These are phyloP conservation scores for Fraxinus ornus DNA, from an alignment of 305 asterid species.

Conservation along the genomic window DNA sequence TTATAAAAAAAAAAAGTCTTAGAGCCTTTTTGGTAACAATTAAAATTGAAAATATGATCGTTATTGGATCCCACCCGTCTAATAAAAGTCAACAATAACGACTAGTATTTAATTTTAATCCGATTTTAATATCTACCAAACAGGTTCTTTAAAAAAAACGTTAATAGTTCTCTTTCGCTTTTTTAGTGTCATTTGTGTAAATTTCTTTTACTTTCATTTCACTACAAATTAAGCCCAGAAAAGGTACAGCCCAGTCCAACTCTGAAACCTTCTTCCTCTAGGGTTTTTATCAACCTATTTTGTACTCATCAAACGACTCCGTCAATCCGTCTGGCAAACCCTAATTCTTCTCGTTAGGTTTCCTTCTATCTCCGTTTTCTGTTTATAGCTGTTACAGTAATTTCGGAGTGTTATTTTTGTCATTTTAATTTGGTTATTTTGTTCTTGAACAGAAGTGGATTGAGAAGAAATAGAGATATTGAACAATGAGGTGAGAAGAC, in stretches of 20 bases:
- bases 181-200: neutral
- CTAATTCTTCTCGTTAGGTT: constrained; percentile 24
- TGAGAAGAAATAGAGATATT: constrained; percentile 15
- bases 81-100: too few species aligned
- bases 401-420: neutral
- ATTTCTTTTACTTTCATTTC: neutral
- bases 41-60: too few species aligned
- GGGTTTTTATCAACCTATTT: neutral
- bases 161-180: too few species aligned
- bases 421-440: neutral
- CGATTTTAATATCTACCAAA: too few species aligned
- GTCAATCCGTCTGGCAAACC: constrained; percentile 15
- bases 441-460: constrained; percentile 18
- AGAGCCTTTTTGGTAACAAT: too few species aligned
- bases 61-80: too few species aligned
- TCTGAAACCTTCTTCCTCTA: neutral
- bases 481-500: constrained; percentile 37
- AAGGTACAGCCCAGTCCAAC: neutral
- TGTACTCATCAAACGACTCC: neutral
- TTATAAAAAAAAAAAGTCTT: too few species aligned
- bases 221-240: neutral
- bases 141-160: too few species aligned
- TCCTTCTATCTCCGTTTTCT: neutral
- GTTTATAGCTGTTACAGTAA: neutral
- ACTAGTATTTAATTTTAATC: too few species aligned